These are phyloP conservation scores for Fusarium longipes DNA, from an alignment of 2,329 filamentous ascomycete species.

Conservation along the genomic window DNA sequence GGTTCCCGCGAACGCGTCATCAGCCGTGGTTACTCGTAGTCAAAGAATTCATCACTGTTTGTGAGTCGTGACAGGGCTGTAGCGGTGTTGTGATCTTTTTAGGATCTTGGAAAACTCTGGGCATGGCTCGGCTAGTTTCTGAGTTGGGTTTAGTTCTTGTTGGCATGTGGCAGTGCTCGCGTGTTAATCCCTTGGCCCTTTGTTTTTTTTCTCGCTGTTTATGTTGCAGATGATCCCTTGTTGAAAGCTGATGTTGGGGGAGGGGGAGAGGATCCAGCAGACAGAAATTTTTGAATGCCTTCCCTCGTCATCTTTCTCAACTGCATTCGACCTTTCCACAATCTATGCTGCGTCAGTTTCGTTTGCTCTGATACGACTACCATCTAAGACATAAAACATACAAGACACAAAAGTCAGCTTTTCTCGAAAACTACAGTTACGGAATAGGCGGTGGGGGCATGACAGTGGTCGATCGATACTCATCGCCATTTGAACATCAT, in stretches of 20 bases:
- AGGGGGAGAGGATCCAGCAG: background rate
- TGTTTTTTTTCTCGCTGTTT: background rate
- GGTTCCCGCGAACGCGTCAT: background rate
- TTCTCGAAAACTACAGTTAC: background rate
- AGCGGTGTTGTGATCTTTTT: background rate
- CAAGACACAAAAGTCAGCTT: background rate
- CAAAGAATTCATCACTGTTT: background rate
- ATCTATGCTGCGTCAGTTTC: background rate
- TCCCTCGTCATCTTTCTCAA: background rate
- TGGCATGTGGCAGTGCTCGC: constrained; percentile 21
- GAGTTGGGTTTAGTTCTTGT: constrained; percentile 12
- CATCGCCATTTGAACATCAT: background rate
- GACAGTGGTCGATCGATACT: background rate
- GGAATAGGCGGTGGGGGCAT: background rate
- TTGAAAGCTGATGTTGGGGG: background rate
- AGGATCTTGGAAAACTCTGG: background rate
- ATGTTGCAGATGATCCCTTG: background rate
- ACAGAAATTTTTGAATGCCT: background rate
- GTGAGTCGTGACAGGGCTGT: background rate
- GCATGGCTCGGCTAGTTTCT: background rate
- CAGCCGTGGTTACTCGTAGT: background rate
- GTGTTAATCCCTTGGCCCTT: constrained; percentile 9
- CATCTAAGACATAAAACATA: background rate
- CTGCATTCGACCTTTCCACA: background rate
- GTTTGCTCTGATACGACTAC: background rate